These are phyloP conservation scores for Rubia yunnanensis DNA, from an alignment of 257 asterid species.

Conservation along the genomic window DNA sequence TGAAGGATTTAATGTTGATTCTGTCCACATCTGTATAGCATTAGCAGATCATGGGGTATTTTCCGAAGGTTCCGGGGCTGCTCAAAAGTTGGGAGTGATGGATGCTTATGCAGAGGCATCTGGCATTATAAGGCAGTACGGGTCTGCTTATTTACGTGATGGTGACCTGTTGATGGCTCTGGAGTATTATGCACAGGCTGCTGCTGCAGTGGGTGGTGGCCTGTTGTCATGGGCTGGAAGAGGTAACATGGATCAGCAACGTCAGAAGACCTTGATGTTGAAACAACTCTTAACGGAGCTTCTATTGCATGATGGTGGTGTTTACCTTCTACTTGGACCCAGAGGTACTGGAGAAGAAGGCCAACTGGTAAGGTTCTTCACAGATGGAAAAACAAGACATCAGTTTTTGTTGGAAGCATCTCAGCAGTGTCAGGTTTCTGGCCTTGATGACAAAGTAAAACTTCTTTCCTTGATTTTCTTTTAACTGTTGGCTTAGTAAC, in stretches of 20 bases:
- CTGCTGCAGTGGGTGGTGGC: constrained; percentile 96
- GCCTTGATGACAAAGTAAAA: constrained; percentile 77
- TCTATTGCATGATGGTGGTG: constrained; percentile 70
- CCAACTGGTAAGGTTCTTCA: constrained; percentile 63
- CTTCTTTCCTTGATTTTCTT: constrained; percentile 8
- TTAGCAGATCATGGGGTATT: constrained; percentile 75
- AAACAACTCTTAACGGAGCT: constrained; percentile 82
- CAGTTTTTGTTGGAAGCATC: constrained; percentile 88
- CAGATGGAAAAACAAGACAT: constrained; percentile 57
- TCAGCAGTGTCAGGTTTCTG: constrained; percentile 65
- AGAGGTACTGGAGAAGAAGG: constrained; percentile 95
- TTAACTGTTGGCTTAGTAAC: neutral
- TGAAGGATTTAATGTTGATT: constrained; percentile 67
- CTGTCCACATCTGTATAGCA: constrained; percentile 71
- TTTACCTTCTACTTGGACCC: constrained; percentile 70
- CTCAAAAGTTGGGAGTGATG: constrained; percentile 65
- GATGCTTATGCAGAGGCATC: constrained; percentile 86
- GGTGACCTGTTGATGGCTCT: constrained; percentile 65
- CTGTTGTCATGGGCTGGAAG: constrained; percentile 83
- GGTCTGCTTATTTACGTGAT: constrained; percentile 69
- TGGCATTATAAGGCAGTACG: constrained; percentile 83
- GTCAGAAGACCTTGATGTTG: constrained; percentile 74
- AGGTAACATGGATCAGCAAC: constrained; percentile 73
- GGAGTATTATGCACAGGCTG: constrained; percentile 93
- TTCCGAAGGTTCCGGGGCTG: constrained; percentile 57